These are phyloP conservation scores for Daldinia eschscholtzii DNA, from an alignment of 2,329 filamentous ascomycete species.

Conservation along the genomic window DNA sequence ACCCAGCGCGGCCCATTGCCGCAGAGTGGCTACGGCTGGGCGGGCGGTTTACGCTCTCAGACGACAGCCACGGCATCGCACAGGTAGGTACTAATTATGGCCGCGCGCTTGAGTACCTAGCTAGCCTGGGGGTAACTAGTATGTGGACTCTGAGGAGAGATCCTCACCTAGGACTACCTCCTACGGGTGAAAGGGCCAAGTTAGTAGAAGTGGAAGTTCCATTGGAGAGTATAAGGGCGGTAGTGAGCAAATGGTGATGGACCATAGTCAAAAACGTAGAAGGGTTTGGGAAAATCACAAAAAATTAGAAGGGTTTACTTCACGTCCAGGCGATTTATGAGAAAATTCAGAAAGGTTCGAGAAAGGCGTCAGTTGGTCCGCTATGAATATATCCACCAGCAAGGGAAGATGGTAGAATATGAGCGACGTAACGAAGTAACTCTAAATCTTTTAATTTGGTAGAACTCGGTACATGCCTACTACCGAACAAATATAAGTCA, in stretches of 20 bases:
- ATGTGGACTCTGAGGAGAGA: conserved; percentile 69
- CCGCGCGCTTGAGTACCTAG: conserved; percentile 77
- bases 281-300: background rate
- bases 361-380: background rate
- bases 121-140: conserved; percentile 71
- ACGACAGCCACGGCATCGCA: conserved; percentile 91
- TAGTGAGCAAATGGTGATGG: conserved; percentile 47
- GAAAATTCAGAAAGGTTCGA: background rate
- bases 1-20: conserved; percentile 84
- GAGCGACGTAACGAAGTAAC: background rate
- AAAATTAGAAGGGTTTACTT: background rate
- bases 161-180: conserved; percentile 47
- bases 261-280: background rate
- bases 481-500: background rate
- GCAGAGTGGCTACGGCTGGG: conserved; percentile 80
- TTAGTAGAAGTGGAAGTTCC: conserved; percentile 61
- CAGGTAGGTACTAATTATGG: conserved; percentile 90
- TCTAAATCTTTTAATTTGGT: background rate
- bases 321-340: background rate
- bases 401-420: background rate
- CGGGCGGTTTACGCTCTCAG: conserved; percentile 89
- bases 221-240: conserved; percentile 50
- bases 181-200: conserved; percentile 51
- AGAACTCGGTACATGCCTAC: no score
- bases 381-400: conserved; percentile 18